Evolutionary conservation across 2,329 filamentous ascomycete genomes (phyloP), one percentile per base, ranked within the genome.

Genomic region (Aphanocladium album): DNA sequence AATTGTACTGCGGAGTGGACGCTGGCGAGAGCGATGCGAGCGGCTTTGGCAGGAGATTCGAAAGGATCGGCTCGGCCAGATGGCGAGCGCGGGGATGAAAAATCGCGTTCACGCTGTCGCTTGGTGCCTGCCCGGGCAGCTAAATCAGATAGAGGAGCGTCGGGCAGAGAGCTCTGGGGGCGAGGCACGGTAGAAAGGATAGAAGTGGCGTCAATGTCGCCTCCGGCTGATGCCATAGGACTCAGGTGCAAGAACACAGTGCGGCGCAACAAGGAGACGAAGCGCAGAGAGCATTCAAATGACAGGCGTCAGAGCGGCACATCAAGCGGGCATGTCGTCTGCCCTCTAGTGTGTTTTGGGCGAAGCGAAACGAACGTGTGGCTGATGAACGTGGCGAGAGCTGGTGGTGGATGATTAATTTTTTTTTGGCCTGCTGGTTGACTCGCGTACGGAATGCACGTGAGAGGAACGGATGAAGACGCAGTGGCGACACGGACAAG

Each of bases 21-120:
- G 39, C 75, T 73, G 57, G 75, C 67, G 66, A 79, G 65, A 51
- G 77, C 78, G 23, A 83, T 73, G 30, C 82, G 80, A 59, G 81
- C 81, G 53, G 80, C 75, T 69, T 85, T 85, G 56, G 79, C 76
- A 5, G 83, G 82, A 27, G 82, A 84, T 19, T 77, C 72, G 56
- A 80, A 75, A 57, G 73, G 68, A 65, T 73, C 67, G 58, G 72
- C 57, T 63, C 67, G 61, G 57, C 70, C 65, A 54, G 67, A 60
- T 11, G 71, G 64, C 23, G 72, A 67, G 56, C 70, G 68, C 43
- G 75, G 72, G 60, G 76, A 75, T 27, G 74, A 70, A 27, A 79
- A 78, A 11, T 79, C 80, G 16, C 75, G 72, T 67, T 81, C 80
- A 62, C 79, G 80, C 63, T 74, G 74, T 64, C 80, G 74, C 72